These are phyloP conservation scores for Mycena sanguinolenta DNA, from an alignment of 768 basidiomycete genomes.

Conservation along the genomic window DNA sequence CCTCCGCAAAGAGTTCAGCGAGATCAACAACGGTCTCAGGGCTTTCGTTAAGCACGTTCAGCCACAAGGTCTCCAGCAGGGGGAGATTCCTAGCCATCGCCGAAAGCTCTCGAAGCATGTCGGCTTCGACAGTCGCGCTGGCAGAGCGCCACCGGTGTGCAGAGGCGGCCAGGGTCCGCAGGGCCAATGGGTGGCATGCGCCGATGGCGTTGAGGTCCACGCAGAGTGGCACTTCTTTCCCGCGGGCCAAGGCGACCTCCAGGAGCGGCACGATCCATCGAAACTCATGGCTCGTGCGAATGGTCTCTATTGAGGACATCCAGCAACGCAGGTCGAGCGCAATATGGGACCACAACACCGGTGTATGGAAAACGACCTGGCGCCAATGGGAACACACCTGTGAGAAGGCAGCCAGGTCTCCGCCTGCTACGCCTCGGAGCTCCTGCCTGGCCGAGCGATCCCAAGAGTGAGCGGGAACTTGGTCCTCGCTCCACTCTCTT, in stretches of 20 bases:
- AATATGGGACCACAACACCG: slow-evolving; percentile 11
- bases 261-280: not conserved
- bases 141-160: slow-evolving; percentile 14
- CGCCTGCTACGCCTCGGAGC: slow-evolving; percentile 10
- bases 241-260: not conserved
- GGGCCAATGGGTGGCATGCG: not conserved
- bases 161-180: not conserved
- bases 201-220: slow-evolving; percentile 5
- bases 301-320: not conserved
- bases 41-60: not conserved
- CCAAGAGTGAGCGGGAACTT: not conserved
- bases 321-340: slow-evolving; percentile 24
- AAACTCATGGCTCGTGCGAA: not conserved
- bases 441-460: not conserved
- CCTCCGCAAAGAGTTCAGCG: not conserved
- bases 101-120: not conserved
- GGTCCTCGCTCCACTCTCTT: not conserved
- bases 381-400: slow-evolving; percentile 21
- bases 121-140: not conserved
- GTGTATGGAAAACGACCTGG: not conserved
- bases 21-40: not conserved
- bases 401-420: not conserved
- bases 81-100: slow-evolving; percentile 5
- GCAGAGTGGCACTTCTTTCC: not conserved
- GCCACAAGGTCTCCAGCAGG: not conserved